phyloP scores from a whole-genome alignment of 495 filamentous ascomycete species.

The Lindgomyces ingoldianus region DNA sequence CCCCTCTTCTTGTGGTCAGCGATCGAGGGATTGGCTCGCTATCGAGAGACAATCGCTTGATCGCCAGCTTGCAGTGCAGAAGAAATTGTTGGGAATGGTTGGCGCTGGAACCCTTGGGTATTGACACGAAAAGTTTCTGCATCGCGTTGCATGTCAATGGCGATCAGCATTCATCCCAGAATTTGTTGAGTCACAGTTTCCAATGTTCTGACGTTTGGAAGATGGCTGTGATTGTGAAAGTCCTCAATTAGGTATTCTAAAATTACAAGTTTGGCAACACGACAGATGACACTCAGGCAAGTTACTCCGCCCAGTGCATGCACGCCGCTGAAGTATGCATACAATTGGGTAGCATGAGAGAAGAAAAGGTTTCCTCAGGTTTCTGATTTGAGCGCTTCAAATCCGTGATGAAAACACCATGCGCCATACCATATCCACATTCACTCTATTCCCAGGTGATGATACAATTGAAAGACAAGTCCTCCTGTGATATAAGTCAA shows the following conservation, averaged over 20 bases:
- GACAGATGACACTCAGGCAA: not conserved
- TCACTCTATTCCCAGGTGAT: not conserved
- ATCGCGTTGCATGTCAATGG: no score
- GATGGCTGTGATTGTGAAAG: not conserved
- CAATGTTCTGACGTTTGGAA: no score
- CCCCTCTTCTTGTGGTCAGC: no score
- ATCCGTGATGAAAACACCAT: constrained; percentile 4
- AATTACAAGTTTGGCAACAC: not conserved
- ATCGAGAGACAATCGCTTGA: no score
- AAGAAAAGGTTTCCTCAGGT: not conserved
- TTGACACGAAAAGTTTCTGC: no score
- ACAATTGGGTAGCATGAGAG: constrained; percentile 14
- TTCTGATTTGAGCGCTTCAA: constrained; percentile 31
- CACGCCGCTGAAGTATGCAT: not conserved
- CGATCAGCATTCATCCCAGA: no score
- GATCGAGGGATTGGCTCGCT: no score
- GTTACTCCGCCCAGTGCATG: constrained; percentile 2
- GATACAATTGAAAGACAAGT: not conserved
- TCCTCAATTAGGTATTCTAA: not conserved
- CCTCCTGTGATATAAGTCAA: no score
- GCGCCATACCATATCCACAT: constrained; percentile 6
- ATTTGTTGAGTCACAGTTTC: no score
- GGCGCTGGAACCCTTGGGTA: no score
- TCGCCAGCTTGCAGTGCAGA: no score
- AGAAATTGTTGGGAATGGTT: no score